These are phyloP conservation scores for Pythium monospermum DNA, from an alignment of 352 stramenopile genomes.

Conservation along the genomic window DNA sequence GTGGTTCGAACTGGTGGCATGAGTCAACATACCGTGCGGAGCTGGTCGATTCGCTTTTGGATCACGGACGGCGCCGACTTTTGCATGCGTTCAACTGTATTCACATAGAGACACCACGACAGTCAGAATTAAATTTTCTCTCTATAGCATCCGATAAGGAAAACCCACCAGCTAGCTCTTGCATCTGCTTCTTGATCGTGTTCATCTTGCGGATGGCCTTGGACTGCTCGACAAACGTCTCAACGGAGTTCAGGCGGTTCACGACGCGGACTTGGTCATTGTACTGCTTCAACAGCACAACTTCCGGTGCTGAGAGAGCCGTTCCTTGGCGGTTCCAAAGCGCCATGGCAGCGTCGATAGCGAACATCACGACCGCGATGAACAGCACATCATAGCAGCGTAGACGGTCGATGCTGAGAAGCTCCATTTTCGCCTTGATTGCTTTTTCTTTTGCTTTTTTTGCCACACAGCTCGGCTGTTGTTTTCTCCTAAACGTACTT, in stretches of 20 bases:
- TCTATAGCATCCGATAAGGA: too few species aligned
- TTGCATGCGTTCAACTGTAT: slow-evolving; percentile 65
- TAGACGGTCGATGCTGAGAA: slow-evolving; percentile 46
- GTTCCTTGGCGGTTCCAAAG: slow-evolving; percentile 46
- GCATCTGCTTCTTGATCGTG: slow-evolving; percentile 77
- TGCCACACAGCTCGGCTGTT: too few species aligned
- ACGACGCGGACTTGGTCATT: slow-evolving; percentile 76
- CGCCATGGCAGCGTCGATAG: slow-evolving; percentile 43
- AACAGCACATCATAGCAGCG: slow-evolving; percentile 68
- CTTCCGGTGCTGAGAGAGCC: slow-evolving; percentile 51
- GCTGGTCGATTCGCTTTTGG: slow-evolving; percentile 69
- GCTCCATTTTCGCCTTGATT: slow-evolving; percentile 16
- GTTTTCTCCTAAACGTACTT: not conserved
- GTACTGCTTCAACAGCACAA: slow-evolving; percentile 56
- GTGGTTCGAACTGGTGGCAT: not conserved
- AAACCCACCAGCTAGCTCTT: slow-evolving; percentile 62
- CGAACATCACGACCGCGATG: slow-evolving; percentile 54
- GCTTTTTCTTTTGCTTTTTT: slow-evolving; percentile 5
- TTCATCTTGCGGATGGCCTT: slow-evolving; percentile 86
- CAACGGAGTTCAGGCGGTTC: slow-evolving; percentile 81
- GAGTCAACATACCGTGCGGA: slow-evolving; percentile 50
- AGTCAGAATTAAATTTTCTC: too few species aligned
- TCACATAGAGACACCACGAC: too few species aligned
- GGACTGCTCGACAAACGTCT: slow-evolving; percentile 86
- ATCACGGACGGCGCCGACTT: slow-evolving; percentile 56